Evolutionary conservation across 169 alveolate genomes (phyloP), one percentile per base, ranked within the genome.

Genomic region (Toxoplasma gondii): DNA sequence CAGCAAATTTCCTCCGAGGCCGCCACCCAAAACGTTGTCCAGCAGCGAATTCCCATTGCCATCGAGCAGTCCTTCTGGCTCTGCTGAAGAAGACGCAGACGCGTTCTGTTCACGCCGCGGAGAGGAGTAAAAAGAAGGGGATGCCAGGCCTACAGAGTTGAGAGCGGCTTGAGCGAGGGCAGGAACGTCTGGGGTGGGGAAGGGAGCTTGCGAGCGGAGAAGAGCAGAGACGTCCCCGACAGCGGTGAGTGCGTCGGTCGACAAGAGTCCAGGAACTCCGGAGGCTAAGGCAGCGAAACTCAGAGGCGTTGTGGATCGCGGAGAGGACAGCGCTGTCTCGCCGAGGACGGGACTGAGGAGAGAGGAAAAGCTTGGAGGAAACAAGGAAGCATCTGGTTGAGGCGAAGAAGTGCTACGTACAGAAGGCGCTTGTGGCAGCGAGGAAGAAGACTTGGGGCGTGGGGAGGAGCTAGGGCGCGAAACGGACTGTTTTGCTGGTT

Each of bases 131-230:
- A 31, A 1, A n/a, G n/a, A n/a, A 16, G 86, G 44, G 5, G 45
- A 16, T 1, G 86, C 1, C 86, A 36, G 86, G n/a, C 49, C 45
- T 17, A 78, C 86, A 7, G 86, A 78, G 45, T 41, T 78, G 29
- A 78, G 86, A n/a, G 86, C 86, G 27, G 2, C 24, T 38, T 78
- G 86, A 10, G 86, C 86, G 27, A 78, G 45, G 86, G 86, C 86
- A 31, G 86, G 27, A 1, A 78, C 2, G 45, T 78, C 86, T 31
- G 86, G 39, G 1, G 86, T 45, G 43, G 86, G 39, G 27, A 38
- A 2, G 39, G 45, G 45, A 17, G 34, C 39, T 16, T 31, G 74
- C 1, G 86, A 78, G 45, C 86, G 86, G n/a, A 78, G 86, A n/a
- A 78, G 86, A 19, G 86, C 39, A 10, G 86, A 36, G 45, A 78